A percentile compares a stretch with the other conserved stretches of the same genome.
phyloP scores from a whole-genome alignment of 345 rosid species.

The Sonneratia alba region DNA sequence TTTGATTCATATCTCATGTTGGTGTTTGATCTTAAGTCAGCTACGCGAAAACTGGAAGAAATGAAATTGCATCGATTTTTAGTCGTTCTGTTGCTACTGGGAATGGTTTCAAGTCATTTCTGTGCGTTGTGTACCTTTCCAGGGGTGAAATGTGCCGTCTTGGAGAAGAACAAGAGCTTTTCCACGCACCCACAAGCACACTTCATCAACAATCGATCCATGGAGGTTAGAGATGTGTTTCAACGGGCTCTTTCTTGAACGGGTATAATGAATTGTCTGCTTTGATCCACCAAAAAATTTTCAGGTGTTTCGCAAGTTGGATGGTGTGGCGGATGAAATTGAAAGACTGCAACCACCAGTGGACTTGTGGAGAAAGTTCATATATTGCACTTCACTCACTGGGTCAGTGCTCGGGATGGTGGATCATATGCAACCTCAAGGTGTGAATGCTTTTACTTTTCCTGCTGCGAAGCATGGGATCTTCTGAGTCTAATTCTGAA shows the following conservation, averaged over 20 bases:
- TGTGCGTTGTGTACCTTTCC: background rate
- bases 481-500: background rate
- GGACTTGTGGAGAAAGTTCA: slow-evolving; percentile 82
- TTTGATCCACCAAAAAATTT: background rate
- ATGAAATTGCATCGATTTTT: background rate
- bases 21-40: background rate
- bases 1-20: background rate
- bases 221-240: slow-evolving; percentile 57
- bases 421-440: slow-evolving; percentile 96
- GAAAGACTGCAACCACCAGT: slow-evolving; percentile 76
- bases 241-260: background rate
- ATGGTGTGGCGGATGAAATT: slow-evolving; percentile 84
- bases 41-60: background rate
- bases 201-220: slow-evolving; percentile 87
- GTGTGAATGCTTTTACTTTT: slow-evolving; percentile 21
- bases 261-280: background rate
- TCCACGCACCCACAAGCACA: slow-evolving; percentile 90
- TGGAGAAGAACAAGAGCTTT: slow-evolving; percentile 66
- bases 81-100: background rate
- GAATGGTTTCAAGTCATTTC: background rate
- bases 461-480: background rate
- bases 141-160: slow-evolving; percentile 65
- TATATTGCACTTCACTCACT: slow-evolving; percentile 80
- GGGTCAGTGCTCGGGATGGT: slow-evolving; percentile 84
- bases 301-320: slow-evolving; percentile 68